Base-by-base conservation (phyloP, 192 early-diverging fungal genomes). In the Backusella psychrophila region DNA sequence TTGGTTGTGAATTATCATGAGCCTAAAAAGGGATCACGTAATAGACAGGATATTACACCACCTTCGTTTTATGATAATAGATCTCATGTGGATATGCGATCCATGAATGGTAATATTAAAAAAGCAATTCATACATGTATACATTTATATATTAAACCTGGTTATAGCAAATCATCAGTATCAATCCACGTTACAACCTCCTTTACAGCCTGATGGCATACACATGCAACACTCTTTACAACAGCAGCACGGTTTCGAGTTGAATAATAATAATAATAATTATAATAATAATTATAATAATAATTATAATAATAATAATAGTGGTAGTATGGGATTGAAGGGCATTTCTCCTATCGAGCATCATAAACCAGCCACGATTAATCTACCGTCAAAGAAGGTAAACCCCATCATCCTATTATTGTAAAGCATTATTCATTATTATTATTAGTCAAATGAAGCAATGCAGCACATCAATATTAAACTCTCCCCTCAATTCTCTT, bases 1-100 rank as follows among this genome's bases (percentile, higher is more conserved):
- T 89, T 98, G 71, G 92, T 96, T 80, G 95, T 98, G 36, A 94
- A 93, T 17, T 90, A 96, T 70, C 94, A 95, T 75, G 95, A 96
- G 85, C 94, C 95, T 77, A 94, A 96, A 85, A 96, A 97, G 75
- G 88, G 89, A 1, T 26, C 56, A 63, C 56, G 56, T 29, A 49
- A 49, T n/a, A 49, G 46, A 49, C 46, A 49, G 19, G 46, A 49
- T n/a, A 49, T 49, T 33, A 35, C 69, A 42, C 53, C 70, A 44
- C 14, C 69, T 38, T n/a, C 49, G 17, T 77, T 33, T 23, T 67
- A 46, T 11, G 19, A 69, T 19, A 52, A 35, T 39, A 69, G 52
- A 67, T 6, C 21, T 39, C 49, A n/a, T 74, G 38, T 66, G 1
- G 35, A 34, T 63, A 63, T 65, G 33, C 46, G 23, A 26, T 35